phyloP scores from a whole-genome alignment of 2,329 filamentous ascomycete species.

The Fusarium sacchari region DNA sequence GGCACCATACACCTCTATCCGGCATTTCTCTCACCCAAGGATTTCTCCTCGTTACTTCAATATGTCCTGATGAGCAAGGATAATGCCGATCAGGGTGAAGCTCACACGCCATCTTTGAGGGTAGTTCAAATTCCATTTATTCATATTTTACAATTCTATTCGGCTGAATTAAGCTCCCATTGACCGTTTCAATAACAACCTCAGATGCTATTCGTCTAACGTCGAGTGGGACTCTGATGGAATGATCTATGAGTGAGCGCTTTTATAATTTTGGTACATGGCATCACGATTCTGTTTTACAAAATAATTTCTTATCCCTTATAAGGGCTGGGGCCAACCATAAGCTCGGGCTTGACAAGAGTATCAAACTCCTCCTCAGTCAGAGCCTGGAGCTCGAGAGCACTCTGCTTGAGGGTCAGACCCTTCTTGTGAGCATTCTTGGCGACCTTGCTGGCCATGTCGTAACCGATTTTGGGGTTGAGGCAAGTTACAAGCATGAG shows the following conservation, averaged over 20 bases:
- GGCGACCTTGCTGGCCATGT: slow-evolving; percentile 96
- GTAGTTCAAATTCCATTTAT: neutral
- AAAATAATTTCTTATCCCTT: slow-evolving; percentile 50
- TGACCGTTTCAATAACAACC: neutral
- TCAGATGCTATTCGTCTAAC: neutral
- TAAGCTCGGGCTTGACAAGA: slow-evolving; percentile 91
- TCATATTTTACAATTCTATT: neutral
- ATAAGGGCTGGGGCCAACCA: slow-evolving; percentile 83
- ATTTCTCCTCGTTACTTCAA: too few species aligned
- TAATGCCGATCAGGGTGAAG: too few species aligned
- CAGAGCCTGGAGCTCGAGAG: slow-evolving; percentile 90
- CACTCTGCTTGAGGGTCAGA: slow-evolving; percentile 89
- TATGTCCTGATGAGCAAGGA: too few species aligned
- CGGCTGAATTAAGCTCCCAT: neutral
- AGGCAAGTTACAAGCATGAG: slow-evolving; percentile 98
- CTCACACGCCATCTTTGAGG: too few species aligned
- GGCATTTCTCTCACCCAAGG: too few species aligned
- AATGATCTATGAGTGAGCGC: slow-evolving; percentile 13
- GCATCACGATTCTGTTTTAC: neutral
- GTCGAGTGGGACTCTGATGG: neutral
- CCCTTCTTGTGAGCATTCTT: slow-evolving; percentile 99
- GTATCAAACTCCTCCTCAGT: slow-evolving; percentile 89
- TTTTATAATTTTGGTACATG: slow-evolving; percentile 19
- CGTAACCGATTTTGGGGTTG: slow-evolving; percentile 96
- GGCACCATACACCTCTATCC: too few species aligned